Base-by-base conservation (phyloP, 352 stramenopile species). In the Globisporangium radiosum region DNA sequence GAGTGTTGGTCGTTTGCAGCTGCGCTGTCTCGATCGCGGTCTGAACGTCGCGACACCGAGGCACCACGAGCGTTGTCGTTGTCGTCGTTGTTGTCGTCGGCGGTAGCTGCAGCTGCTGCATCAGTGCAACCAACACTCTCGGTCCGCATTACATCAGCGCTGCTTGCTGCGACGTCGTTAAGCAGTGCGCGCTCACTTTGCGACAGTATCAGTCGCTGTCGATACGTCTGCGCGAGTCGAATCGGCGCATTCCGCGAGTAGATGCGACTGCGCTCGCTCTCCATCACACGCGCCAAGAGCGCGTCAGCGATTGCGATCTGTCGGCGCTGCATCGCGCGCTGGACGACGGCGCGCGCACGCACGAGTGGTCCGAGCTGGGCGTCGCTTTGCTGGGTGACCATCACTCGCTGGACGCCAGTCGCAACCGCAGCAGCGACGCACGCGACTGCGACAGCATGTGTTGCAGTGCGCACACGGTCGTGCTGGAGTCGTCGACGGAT, bases 401-500 rank as follows among this genome's bases (percentile, higher is more conserved):
- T 50, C 4, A 68, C 70, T 36, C 72, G 52, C 47, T 73, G 69
- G n/a, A 50, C 70, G 1, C 69, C 79, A 40, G 70, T 59, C 0
- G 52, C 48, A 11, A 85, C 63, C 11, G 72, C 66, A 9, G 81
- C 69, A 0, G 52, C 48, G 8, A 79, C 70, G 33, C 87, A 78
- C 5, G 25, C 19, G 10, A 47, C 54, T 0, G 70, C 64, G 0
- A 72, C 66, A 1, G 64, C 52, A 48, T 43, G 65, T 2, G 70
- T 72, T 49, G 80, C 66, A 7, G 80, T 69, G 13, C 60, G 52
- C 7, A 69, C 63, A 7, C 78, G 72, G 25, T 84, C 84, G 39
- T 76, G 76, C 51, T 87, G 76, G 4, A 89, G 56, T 0, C 77
- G 68, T 1, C 72, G 76, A 11, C 75, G 77, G 60, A 89, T 87